Conservation (phyloP, 75 land plant genomes). For the Pseudotsuga menziesii region DNA sequence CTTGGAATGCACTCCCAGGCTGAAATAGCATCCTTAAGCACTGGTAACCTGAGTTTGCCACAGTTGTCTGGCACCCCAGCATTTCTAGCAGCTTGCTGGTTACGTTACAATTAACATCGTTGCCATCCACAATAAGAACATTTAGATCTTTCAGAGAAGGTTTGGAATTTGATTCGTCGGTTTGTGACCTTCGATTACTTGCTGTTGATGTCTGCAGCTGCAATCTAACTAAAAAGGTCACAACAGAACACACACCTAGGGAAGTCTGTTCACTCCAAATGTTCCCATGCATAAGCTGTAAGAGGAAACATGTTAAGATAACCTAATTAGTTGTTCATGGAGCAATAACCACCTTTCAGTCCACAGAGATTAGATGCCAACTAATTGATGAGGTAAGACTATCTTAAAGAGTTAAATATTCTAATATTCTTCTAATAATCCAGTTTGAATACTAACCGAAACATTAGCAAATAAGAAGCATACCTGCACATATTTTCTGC, state of each 20-base stretch:
- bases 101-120: conserved; percentile 63
- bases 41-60: conserved; percentile 78
- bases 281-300: conserved; percentile 90
- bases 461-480: not conserved
- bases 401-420: too few species aligned
- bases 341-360: too few species aligned
- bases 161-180: conserved; percentile 21
- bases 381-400: too few species aligned
- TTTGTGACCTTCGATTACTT: not conserved
- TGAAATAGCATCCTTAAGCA: conserved; percentile 59
- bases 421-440: too few species aligned
- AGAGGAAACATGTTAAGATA: not conserved
- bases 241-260: conserved; percentile 36
- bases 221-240: conserved; percentile 62
- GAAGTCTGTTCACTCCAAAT: conserved; percentile 60
- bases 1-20: conserved; percentile 32
- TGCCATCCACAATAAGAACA: conserved; percentile 69
- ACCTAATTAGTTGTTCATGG: too few species aligned
- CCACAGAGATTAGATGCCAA: too few species aligned
- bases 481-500: conserved; percentile 67
- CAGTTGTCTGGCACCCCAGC: conserved; percentile 64
- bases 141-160: conserved; percentile 51
- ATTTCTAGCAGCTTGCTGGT: conserved; percentile 66
- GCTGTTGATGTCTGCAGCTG: conserved; percentile 30
- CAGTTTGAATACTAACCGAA: too few species aligned